phyloP scores from a whole-genome alignment of 2,329 filamentous ascomycete species.

The Talaromyces sp. region DNA sequence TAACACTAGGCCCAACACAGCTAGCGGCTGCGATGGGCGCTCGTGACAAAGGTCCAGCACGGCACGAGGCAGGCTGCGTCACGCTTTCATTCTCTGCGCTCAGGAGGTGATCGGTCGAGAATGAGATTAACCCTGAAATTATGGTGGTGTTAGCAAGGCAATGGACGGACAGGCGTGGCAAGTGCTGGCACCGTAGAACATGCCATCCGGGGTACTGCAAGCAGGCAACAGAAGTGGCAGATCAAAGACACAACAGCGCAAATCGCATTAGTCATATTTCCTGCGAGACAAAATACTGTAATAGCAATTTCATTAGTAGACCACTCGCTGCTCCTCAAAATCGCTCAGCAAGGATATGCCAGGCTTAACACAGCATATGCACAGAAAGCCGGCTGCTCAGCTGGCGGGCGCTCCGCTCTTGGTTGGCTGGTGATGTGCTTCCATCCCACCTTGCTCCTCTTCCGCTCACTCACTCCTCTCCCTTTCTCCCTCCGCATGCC shows the following conservation, averaged over 20 bases:
- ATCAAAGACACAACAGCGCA: not conserved
- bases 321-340: not conserved
- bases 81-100: not conserved
- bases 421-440: conserved; percentile 10
- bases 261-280: not conserved
- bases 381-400: not conserved
- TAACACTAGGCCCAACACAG: not conserved
- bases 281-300: not conserved
- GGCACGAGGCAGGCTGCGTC: not conserved
- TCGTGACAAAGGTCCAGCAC: not conserved
- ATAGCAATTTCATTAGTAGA: not conserved
- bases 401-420: conserved; percentile 2
- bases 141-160: not conserved
- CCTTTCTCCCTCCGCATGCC: not conserved
- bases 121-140: not conserved
- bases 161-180: not conserved
- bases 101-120: not conserved
- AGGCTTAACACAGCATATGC: not conserved
- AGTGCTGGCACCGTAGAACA: not conserved
- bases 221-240: not conserved
- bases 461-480: not conserved
- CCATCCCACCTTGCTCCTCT: conserved; percentile 12
- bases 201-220: not conserved
- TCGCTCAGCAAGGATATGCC: not conserved
- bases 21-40: not conserved